Percentiles rank a stretch among this genome's conserved stretches.
These are phyloP conservation scores for Cladophialophora immunda DNA, from an alignment of 2,329 filamentous ascomycete genomes.

Conservation along the genomic window DNA sequence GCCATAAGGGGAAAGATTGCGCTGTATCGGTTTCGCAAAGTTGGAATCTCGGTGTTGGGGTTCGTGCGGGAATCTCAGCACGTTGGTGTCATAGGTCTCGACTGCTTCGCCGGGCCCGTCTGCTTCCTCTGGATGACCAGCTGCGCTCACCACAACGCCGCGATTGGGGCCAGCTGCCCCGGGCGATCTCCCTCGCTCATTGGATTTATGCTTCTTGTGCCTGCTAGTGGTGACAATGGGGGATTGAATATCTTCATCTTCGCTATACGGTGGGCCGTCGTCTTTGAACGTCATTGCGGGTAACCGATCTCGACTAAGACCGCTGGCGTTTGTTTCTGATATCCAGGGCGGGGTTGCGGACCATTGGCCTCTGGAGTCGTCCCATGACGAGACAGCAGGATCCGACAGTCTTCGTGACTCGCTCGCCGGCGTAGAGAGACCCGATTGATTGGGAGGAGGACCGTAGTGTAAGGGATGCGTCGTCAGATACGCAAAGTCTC, in stretches of 20 bases:
- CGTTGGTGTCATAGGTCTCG: slow-evolving; percentile 69
- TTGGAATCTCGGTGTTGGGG: slow-evolving; percentile 65
- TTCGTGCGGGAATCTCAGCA: slow-evolving; percentile 60
- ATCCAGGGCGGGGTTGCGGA: slow-evolving; percentile 58
- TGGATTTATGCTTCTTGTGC: slow-evolving; percentile 84
- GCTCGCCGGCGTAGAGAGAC: slow-evolving; percentile 83
- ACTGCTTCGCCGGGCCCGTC: slow-evolving; percentile 82
- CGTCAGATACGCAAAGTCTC: slow-evolving; percentile 91
- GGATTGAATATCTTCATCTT: slow-evolving; percentile 93
- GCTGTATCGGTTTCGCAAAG: slow-evolving; percentile 57
- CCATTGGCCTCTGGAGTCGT: slow-evolving; percentile 69
- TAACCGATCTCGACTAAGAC: slow-evolving; percentile 67
- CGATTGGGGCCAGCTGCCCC: slow-evolving; percentile 65
- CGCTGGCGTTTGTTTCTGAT: slow-evolving; percentile 50
- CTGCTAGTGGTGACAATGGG: slow-evolving; percentile 83
- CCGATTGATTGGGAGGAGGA: slow-evolving; percentile 80
- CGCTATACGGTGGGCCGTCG: slow-evolving; percentile 85
- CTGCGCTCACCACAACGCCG: slow-evolving; percentile 72
- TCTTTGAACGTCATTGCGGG: slow-evolving; percentile 85
- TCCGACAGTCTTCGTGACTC: slow-evolving; percentile 85
- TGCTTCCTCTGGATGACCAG: slow-evolving; percentile 72
- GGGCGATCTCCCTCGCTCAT: slow-evolving; percentile 58
- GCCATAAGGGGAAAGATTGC: slow-evolving; percentile 34
- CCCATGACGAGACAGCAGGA: slow-evolving; percentile 76
- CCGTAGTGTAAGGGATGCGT: slow-evolving; percentile 92